Evolutionary conservation across 768 basidiomycete species (phyloP).

Genomic region (Termitomyces sp.): DNA sequence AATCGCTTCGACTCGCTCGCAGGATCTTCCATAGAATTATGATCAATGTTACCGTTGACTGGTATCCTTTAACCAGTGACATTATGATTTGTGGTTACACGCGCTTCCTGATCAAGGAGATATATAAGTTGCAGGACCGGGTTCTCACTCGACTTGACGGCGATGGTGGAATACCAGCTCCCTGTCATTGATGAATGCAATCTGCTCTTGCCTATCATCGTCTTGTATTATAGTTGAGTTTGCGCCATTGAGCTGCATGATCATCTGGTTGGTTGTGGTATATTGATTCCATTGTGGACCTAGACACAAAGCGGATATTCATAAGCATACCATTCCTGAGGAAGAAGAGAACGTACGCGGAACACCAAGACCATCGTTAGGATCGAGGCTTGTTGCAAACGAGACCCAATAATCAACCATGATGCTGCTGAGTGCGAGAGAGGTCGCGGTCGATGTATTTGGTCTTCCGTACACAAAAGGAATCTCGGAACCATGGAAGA

Average conservation of each 20-base stretch:
- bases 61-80: too few relatives aligned
- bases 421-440: slow-evolving; percentile 25
- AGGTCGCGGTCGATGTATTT: slow-evolving; percentile 16
- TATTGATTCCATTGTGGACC: slow-evolving; percentile 24
- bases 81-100: too few relatives aligned
- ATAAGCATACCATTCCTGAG: background rate
- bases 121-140: background rate
- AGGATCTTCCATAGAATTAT: background rate
- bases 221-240: slow-evolving; percentile 27
- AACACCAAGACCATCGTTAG: slow-evolving; percentile 41
- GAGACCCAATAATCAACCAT: slow-evolving; percentile 50
- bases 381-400: slow-evolving; percentile 41
- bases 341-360: slow-evolving; percentile 22
- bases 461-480: slow-evolving; percentile 29
- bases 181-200: slow-evolving; percentile 24
- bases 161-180: slow-evolving; percentile 27
- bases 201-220: slow-evolving; percentile 25
- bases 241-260: slow-evolving; percentile 28
- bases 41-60: background rate
- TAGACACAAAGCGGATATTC: slow-evolving; percentile 9
- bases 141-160: background rate
- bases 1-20: too few relatives aligned
- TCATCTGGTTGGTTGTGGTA: slow-evolving; percentile 16
- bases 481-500: slow-evolving; percentile 31
- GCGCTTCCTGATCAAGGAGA: too few relatives aligned